A percentile compares a stretch with the other conserved stretches of the same genome.
Evolutionary conservation across 2,329 filamentous ascomycete species (phyloP).

Genomic region (Aspergillus alliaceus): DNA sequence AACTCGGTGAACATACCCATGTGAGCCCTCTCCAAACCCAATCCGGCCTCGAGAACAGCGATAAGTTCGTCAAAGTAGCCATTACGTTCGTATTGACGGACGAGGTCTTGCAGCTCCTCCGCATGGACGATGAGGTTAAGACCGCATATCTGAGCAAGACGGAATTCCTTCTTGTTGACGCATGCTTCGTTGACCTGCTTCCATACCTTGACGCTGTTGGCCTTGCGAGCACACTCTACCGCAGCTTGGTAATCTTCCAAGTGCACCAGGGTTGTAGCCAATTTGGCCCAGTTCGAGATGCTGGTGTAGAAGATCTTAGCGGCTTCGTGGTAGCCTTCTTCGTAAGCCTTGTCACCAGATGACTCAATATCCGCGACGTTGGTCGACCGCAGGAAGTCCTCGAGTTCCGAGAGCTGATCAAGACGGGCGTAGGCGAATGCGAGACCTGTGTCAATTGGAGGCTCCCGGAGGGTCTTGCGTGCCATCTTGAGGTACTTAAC

Average conservation of each 20-base stretch:
- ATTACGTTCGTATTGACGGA: conserved; percentile 94
- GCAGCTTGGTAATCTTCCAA: conserved; percentile 95
- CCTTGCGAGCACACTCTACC: conserved; percentile 95
- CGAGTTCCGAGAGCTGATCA: conserved; percentile 86
- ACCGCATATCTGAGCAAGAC: conserved; percentile 96
- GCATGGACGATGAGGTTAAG: conserved; percentile 97
- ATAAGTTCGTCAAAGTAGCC: conserved; percentile 99
- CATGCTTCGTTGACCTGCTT: conserved; percentile 97
- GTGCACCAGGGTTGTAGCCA: conserved; percentile 96
- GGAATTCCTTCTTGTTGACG: conserved; percentile 97
- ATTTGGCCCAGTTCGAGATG: conserved; percentile 99
- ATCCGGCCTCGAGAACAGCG: conserved; percentile 85
- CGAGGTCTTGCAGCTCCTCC: conserved; percentile 87
- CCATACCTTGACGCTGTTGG: conserved; percentile 99
- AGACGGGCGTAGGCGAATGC: conserved; percentile 92
- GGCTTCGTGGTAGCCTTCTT: conserved; percentile 89
- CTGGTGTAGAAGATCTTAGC: conserved; percentile 98
- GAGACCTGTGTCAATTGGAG: conserved; percentile 87
- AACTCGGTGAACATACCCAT: conserved; percentile 97
- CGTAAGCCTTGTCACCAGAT: conserved; percentile 96
- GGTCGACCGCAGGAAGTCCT: conserved; percentile 89
- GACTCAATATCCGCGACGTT: conserved; percentile 97
- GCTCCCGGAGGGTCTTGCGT: conserved; percentile 91
- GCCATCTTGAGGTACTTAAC: conserved; percentile 97
- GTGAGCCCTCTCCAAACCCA: conserved; percentile 87